phyloP scores from a whole-genome alignment of 768 basidiomycete species.

The Favolaschia claudopus region DNA sequence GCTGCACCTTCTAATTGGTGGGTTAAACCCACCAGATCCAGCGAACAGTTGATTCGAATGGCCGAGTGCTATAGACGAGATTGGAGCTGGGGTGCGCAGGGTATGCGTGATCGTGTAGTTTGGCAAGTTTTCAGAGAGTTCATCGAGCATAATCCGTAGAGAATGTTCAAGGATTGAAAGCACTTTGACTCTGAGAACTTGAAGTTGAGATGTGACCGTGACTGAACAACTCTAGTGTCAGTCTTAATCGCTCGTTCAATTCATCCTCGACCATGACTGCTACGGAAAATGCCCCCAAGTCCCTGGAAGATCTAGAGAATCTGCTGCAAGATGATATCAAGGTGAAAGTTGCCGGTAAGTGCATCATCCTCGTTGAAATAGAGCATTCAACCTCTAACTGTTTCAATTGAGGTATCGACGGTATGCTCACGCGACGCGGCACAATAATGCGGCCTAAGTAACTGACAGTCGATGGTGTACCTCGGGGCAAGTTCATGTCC shows the following conservation, averaged over 20 bases:
- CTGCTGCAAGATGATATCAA: slow-evolving; percentile 73
- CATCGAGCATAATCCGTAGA: slow-evolving; percentile 7
- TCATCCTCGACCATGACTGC: slow-evolving; percentile 8
- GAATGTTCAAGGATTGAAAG: no score
- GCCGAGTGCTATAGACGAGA: slow-evolving; percentile 62
- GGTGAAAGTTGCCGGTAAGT: slow-evolving; percentile 91
- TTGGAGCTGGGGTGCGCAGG: slow-evolving; percentile 54
- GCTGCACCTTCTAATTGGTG: not conserved
- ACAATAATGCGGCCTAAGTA: no score
- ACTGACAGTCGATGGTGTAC: slow-evolving; percentile 83
- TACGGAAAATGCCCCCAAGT: slow-evolving; percentile 45
- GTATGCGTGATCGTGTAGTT: slow-evolving; percentile 23
- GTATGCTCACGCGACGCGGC: no score
- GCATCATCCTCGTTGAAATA: no score
- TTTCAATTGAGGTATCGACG: not conserved
- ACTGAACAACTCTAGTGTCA: no score
- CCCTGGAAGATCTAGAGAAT: slow-evolving; percentile 62
- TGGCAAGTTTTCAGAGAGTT: slow-evolving; percentile 15
- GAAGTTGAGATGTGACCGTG: no score
- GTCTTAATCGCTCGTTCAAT: not conserved
- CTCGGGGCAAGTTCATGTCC: slow-evolving; percentile 95
- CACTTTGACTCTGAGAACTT: no score
- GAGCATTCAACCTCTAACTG: not conserved
- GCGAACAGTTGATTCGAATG: slow-evolving; percentile 58
- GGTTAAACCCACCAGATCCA: slow-evolving; percentile 62